Evolutionary conservation across 176 grass and related monocot species (phyloP), one percentile per base, ranked within the genome.

Genomic region (Phoenix roebelenii): DNA sequence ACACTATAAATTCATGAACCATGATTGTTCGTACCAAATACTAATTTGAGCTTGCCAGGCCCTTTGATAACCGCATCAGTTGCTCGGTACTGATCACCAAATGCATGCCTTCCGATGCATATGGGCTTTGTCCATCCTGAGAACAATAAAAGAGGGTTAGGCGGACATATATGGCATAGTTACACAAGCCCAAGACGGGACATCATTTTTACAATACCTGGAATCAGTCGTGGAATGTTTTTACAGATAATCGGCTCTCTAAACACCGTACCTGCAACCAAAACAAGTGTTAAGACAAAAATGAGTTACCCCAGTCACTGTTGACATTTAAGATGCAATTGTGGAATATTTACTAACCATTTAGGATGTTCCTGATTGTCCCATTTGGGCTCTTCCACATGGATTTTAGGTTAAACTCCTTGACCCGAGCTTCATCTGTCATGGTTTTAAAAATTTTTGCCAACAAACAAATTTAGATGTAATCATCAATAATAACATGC

Each of bases 321-420:
- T 22, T 22, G 17, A 64, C 14, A 39, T 44, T 7, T 54, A 50
- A 16, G 39, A 22, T 64, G 39, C 14, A 15, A 50, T 16, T 50
- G 6, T 55, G 64, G 4, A 16, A 20, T 30, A 30, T 50, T 19
- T 7, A 4, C 26, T 61, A 76, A 84, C 90, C 90, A 23, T 95
- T 95, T 60, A 95, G 75, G 66, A 95, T 89, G 73, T 95, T 95
- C 67, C 90, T 95, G 52, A 95, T 95, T 72, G 90, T 95, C 57
- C 90, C 90, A 72, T 89, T 95, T 61, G 90, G 90, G 68, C 90
- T 95, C 74, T 69, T 89, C 90, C 90, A 95, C 90, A 95, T 95
- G 25, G 66, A 60, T 73, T 95, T 95, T 52, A 95, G 78, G 68
- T 76, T 84, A 52, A 95, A 95, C 82, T 95, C 90, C 79, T 83